Conservation (phyloP, 345 rosid genomes). For the Heritiera fomes region DNA sequence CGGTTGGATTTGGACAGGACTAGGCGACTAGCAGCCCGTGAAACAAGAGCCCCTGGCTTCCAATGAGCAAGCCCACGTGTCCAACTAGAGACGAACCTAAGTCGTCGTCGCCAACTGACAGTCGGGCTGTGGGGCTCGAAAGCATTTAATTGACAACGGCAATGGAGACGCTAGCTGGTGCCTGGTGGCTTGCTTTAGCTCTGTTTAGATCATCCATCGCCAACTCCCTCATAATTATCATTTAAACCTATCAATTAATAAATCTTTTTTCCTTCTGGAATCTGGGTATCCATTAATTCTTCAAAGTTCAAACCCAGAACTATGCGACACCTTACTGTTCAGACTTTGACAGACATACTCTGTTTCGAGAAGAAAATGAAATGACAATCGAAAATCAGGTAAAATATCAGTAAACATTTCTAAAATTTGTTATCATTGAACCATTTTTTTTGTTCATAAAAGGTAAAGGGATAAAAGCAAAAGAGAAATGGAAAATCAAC, state of each 20-base stretch:
- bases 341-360: neutral
- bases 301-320: neutral
- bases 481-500: too few species aligned
- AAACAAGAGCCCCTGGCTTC: too few species aligned
- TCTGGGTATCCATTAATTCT: neutral
- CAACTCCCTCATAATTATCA: neutral
- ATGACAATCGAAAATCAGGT: neutral
- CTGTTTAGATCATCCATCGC: neutral
- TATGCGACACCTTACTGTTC: neutral
- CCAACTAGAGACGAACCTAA: too few species aligned
- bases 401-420: neutral
- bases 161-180: neutral
- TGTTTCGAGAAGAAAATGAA: neutral
- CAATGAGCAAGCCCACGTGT: neutral
- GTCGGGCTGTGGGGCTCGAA: too few species aligned
- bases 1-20: neutral
- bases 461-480: too few species aligned
- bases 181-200: neutral
- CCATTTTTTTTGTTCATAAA: too few species aligned
- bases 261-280: neutral
- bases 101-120: too few species aligned
- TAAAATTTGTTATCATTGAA: neutral
- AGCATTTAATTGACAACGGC: too few species aligned
- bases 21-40: too few species aligned
- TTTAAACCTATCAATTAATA: neutral